These are phyloP conservation scores for Penicillium herquei DNA, from an alignment of 495 filamentous ascomycete species.

Conservation along the genomic window DNA sequence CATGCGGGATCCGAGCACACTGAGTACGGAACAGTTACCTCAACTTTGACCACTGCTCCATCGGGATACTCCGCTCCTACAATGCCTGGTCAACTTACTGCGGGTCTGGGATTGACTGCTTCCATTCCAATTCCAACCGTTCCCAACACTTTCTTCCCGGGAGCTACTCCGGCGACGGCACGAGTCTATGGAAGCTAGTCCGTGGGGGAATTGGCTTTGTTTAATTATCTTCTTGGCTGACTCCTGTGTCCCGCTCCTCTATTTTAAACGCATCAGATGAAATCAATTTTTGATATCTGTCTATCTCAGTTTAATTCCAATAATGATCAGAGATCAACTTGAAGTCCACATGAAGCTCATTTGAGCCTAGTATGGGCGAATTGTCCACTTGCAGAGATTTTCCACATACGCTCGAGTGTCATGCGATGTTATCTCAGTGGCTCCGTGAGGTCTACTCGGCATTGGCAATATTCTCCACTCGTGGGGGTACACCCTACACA, in stretches of 20 bases:
- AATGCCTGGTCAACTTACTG: constrained; percentile 41
- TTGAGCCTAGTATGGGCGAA: too few relatives aligned
- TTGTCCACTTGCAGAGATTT: too few relatives aligned
- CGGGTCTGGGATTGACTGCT: constrained; percentile 35
- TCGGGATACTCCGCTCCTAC: constrained; percentile 40
- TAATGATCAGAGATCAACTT: too few relatives aligned
- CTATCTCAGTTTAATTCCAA: too few relatives aligned
- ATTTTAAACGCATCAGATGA: too few relatives aligned
- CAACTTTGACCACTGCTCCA: constrained; percentile 30
- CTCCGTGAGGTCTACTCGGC: too few relatives aligned
- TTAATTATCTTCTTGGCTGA: background rate
- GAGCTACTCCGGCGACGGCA: constrained; percentile 26
- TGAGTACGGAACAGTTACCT: constrained; percentile 24
- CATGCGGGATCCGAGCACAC: constrained; percentile 13
- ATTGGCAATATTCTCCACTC: too few relatives aligned
- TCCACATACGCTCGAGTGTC: too few relatives aligned
- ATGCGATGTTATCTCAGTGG: too few relatives aligned
- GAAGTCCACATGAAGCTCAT: too few relatives aligned
- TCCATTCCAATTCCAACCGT: constrained; percentile 50
- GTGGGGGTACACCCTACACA: background rate
- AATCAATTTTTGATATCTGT: too few relatives aligned
- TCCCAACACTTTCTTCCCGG: constrained; percentile 48
- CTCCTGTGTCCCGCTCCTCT: too few relatives aligned
- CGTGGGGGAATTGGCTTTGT: background rate
- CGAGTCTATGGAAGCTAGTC: constrained; percentile 10